Evolutionary conservation across 2,329 filamentous ascomycete genomes (phyloP).

Genomic region (Phyllosticta paracitricarpa): DNA sequence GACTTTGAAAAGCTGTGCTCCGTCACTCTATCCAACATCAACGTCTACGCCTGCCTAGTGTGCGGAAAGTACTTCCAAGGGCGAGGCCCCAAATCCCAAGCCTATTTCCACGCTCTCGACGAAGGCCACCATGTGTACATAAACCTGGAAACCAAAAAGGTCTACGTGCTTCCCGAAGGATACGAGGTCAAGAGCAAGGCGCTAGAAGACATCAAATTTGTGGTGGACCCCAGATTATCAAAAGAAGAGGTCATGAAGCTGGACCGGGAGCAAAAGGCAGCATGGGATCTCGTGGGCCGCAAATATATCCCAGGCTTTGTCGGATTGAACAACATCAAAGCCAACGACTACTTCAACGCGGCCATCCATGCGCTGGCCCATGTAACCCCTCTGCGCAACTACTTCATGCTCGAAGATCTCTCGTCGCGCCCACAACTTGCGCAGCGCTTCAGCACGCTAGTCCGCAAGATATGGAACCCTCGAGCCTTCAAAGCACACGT

Average conservation of each 20-base stretch:
- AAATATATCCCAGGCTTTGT: constrained; percentile 91
- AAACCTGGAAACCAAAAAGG: constrained; percentile 88
- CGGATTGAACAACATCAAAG: constrained; percentile 99
- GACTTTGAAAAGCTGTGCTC: constrained; percentile 99
- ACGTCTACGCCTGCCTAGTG: constrained; percentile 93
- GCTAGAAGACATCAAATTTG: constrained; percentile 95
- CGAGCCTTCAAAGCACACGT: constrained; percentile 94
- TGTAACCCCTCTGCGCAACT: constrained; percentile 81
- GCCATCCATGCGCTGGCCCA: constrained; percentile 86
- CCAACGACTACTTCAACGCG: constrained; percentile 97
- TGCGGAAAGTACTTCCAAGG: constrained; percentile 98
- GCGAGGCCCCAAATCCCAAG: constrained; percentile 84
- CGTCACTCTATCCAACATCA: constrained; percentile 91
- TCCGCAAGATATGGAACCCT: constrained; percentile 97
- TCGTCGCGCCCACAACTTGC: constrained; percentile 66
- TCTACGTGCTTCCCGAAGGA: constrained; percentile 87
- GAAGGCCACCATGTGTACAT: constrained; percentile 95
- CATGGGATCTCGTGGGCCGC: constrained; percentile 71
- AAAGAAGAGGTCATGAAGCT: constrained; percentile 70
- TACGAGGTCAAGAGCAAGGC: constrained; percentile 95
- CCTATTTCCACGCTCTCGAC: constrained; percentile 94
- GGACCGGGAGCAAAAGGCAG: constrained; percentile 54
- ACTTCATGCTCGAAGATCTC: constrained; percentile 79
- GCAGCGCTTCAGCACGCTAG: constrained; percentile 75
- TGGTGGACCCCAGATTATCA: constrained; percentile 81